Base-by-base conservation (phyloP, 768 basidiomycete species). In the Termitomyces eurrhizus region DNA sequence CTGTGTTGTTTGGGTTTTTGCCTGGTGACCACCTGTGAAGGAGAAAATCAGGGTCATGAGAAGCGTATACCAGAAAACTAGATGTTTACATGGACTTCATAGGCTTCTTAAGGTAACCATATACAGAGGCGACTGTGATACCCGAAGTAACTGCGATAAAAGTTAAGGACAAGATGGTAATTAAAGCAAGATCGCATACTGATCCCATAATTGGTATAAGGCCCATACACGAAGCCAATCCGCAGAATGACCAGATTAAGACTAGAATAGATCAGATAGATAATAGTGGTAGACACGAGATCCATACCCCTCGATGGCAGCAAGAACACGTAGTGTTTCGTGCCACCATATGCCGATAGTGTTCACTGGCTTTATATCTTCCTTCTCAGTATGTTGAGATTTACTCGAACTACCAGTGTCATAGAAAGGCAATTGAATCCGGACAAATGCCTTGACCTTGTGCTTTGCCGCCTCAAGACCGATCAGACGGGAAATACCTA, bases 331-430 rank as follows among this genome's bases (percentile, higher is more conserved):
- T 29, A 90, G 75, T 1, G 89, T 85, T 75, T 94, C 93, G 65
- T 95, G 93, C 90, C 92, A 94, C 93, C 93, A 95, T 18, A 77
- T 84, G 18, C 93, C 92, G 61, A 86, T 73, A 7, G 84, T 81
- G 49, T 86, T 87, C 21, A 77, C 73, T 12, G 93, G 92, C 68
- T 89, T 89, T 52, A 86, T 73, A 59, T 88, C 86, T 50, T 90
- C 87, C 69, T 86, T 88, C 76, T 93, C 93, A 56, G 84, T 77
- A 62, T 86, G 81, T 18, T 77, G 63, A 44, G 80, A 81, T 71
- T 90, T 92, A 62, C 83, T 83, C 37, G 67, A 66, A 8, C 49
- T 57, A 4, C 84, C 77, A 24, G 85, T 86, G 67, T 91, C 85
- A 70, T 93, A 93, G 70, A 87, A 91, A 32, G 91, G 89, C 29